Evolutionary conservation across 495 filamentous ascomycete species (phyloP).

Genomic region (Glutinoglossum americanum): DNA sequence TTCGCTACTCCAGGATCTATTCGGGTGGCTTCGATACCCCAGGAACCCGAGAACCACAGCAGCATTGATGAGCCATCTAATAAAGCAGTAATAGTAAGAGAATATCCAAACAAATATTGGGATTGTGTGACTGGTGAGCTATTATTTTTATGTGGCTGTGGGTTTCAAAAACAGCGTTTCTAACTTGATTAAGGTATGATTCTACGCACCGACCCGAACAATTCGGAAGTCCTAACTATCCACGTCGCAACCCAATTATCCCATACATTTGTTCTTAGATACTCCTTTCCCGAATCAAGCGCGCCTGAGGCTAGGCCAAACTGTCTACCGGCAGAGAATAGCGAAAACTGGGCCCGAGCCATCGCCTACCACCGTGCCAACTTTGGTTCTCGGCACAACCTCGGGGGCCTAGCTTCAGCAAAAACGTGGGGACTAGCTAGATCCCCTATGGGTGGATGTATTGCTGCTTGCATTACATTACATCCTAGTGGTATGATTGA

Average conservation of each 20-base stretch:
- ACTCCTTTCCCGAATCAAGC: neutral
- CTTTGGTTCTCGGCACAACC: neutral
- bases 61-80: neutral
- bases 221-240: neutral
- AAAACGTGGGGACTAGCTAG: neutral
- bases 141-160: neutral
- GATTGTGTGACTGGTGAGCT: neutral
- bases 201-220: neutral
- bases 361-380: neutral
- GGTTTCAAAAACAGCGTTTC: neutral
- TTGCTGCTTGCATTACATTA: neutral
- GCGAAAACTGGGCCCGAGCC: neutral
- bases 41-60: neutral
- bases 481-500: constrained; percentile 1
- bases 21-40: neutral
- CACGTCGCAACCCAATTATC: neutral
- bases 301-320: neutral
- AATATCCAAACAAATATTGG: neutral
- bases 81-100: neutral
- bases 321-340: neutral
- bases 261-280: neutral
- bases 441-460: neutral
- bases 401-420: neutral
- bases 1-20: neutral
- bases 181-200: neutral